These are phyloP conservation scores for Penicillium rolfsii DNA, from an alignment of 2,329 filamentous ascomycete genomes.

Conservation along the genomic window DNA sequence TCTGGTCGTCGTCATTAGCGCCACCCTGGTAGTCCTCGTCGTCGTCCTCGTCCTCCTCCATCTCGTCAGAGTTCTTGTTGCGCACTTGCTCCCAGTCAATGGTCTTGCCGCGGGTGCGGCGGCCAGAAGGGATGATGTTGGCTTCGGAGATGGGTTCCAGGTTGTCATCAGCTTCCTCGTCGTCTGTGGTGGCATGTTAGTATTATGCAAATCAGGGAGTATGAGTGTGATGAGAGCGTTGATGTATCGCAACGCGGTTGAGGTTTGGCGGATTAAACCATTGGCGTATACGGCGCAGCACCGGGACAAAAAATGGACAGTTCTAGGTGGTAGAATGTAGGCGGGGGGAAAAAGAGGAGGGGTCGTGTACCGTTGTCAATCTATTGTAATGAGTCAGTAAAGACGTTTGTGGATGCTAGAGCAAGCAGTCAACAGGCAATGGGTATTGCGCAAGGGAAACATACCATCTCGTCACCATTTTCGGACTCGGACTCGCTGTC, in stretches of 20 bases:
- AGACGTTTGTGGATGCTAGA: not conserved
- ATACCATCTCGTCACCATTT: conserved; percentile 46
- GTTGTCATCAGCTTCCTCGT: conserved; percentile 77
- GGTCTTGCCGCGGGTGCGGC: conserved; percentile 85
- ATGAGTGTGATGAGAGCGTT: not conserved
- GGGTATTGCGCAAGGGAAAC: conserved; percentile 17
- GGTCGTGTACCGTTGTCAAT: conserved; percentile 29
- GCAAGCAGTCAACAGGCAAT: too few species aligned
- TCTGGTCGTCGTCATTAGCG: conserved; percentile 41
- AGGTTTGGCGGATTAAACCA: not conserved
- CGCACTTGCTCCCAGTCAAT: conserved; percentile 95
- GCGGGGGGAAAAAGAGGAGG: not conserved
- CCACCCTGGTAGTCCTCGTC: conserved; percentile 35
- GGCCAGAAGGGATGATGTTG: conserved; percentile 80
- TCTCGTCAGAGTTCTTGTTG: conserved; percentile 71
- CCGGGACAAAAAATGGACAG: conserved; percentile 1
- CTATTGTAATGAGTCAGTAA: conserved; percentile 2
- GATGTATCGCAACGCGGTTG: not conserved
- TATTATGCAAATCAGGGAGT: conserved; percentile 24
- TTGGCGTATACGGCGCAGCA: not conserved
- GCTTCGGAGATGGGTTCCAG: conserved; percentile 87
- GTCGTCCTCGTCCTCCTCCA: conserved; percentile 62
- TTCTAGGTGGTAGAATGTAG: not conserved
- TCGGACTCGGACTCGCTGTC: conserved; percentile 68
- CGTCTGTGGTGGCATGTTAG: conserved; percentile 39